These are phyloP conservation scores for Lactarius vividus DNA, from an alignment of 768 basidiomycete genomes.

Conservation along the genomic window DNA sequence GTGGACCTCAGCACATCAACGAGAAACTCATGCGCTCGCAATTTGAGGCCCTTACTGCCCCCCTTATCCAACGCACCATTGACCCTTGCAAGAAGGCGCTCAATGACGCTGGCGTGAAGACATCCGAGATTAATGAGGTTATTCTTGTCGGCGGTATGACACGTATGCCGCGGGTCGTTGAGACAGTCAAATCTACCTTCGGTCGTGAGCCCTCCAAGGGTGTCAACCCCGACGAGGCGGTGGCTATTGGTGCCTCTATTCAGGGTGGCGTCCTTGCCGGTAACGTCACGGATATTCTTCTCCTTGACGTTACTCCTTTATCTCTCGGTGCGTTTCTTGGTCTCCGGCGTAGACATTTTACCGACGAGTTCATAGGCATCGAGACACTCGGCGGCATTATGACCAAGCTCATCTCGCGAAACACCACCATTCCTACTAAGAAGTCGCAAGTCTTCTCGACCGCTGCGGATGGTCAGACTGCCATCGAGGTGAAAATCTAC, in stretches of 20 bases:
- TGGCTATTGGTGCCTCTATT: slow-evolving; percentile 96
- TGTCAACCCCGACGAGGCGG: slow-evolving; percentile 99
- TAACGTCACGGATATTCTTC: slow-evolving; percentile 91
- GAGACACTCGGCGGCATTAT: slow-evolving; percentile 39
- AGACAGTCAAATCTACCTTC: slow-evolving; percentile 91
- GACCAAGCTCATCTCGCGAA: slow-evolving; percentile 52
- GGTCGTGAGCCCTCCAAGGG: slow-evolving; percentile 97
- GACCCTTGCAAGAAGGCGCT: slow-evolving; percentile 98
- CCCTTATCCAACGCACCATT: slow-evolving; percentile 86
- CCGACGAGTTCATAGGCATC: no score
- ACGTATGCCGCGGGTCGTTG: slow-evolving; percentile 93
- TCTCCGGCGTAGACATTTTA: no score
- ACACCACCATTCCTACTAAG: slow-evolving; percentile 99
- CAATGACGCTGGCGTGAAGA: slow-evolving; percentile 88
- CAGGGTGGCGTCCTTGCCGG: slow-evolving; percentile 98
- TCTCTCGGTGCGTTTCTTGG: slow-evolving; percentile 66
- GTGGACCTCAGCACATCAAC: slow-evolving; percentile 98
- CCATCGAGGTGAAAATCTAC: slow-evolving; percentile 99
- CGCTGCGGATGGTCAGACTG: slow-evolving; percentile 98
- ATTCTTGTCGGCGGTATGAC: slow-evolving; percentile 99
- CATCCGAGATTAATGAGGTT: slow-evolving; percentile 91
- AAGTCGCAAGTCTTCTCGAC: slow-evolving; percentile 99
- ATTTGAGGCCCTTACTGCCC: slow-evolving; percentile 82
- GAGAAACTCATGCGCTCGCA: slow-evolving; percentile 81
- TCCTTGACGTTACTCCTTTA: slow-evolving; percentile 91